Conservation (phyloP, 148 eudicot species). For the Rhododendron ovatum region DNA sequence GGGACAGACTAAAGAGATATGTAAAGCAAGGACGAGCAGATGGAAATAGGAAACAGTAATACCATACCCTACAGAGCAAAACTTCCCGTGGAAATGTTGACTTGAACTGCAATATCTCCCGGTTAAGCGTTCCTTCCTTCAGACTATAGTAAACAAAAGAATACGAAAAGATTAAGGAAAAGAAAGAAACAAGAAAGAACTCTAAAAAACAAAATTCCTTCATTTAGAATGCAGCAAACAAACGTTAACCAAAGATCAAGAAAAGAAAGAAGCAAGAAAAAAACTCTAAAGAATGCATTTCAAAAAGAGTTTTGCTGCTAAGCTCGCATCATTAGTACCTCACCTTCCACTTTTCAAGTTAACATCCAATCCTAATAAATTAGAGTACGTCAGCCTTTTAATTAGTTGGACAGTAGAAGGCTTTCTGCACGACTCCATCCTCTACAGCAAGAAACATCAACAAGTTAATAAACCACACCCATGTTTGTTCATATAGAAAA, state of each 20-base stretch:
- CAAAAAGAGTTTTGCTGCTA: not conserved
- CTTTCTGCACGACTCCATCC: conserved; percentile 62
- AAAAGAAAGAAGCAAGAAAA: not conserved
- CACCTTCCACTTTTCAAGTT: conserved; percentile 85
- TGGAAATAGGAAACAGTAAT: conserved; percentile 2
- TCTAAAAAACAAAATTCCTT: conserved; percentile 37
- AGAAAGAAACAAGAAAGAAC: not conserved
- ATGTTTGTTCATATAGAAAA: not conserved
- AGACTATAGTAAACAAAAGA: conserved; percentile 40
- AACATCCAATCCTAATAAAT: conserved; percentile 80
- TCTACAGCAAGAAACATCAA: conserved; percentile 40
- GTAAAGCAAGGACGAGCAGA: not conserved
- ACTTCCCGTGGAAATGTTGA: conserved; percentile 96
- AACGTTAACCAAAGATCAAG: not conserved
- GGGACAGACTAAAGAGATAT: not conserved
- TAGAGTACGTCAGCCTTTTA: conserved; percentile 66
- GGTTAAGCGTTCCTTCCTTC: conserved; percentile 92
- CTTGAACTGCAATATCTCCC: conserved; percentile 92
- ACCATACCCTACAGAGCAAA: conserved; percentile 85
- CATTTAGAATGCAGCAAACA: conserved; percentile 60
- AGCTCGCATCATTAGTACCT: conserved; percentile 5
- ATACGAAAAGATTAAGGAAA: not conserved
- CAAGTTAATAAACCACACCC: not conserved
- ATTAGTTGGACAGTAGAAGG: conserved; percentile 71
- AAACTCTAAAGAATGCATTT: not conserved